These are phyloP conservation scores for Nitzschia sp. DNA, from an alignment of 108 stramenopile genomes.

Conservation along the genomic window DNA sequence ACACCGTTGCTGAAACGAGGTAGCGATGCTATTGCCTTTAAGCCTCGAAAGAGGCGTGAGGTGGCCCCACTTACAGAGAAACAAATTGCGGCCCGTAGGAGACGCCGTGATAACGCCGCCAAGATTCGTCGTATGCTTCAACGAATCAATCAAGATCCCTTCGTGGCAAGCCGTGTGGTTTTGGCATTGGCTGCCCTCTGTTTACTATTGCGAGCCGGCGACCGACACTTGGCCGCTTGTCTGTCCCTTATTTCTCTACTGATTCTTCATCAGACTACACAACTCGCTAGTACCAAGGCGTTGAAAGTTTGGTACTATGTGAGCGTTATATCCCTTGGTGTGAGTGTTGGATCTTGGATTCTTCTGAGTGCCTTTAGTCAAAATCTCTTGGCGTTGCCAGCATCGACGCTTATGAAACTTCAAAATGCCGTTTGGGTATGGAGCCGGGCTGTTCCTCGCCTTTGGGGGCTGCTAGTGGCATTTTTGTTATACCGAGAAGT, in stretches of 20 bases:
- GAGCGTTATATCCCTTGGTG: not conserved
- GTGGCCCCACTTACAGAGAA: not conserved
- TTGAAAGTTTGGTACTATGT: constrained; percentile 11
- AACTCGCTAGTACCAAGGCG: not conserved
- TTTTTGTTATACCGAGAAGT: constrained; percentile 2
- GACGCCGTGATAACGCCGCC: not conserved
- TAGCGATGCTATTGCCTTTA: not conserved
- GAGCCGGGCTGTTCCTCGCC: constrained; percentile 6
- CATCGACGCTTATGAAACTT: not conserved
- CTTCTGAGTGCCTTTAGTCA: not conserved
- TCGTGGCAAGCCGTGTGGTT: constrained; percentile 7
- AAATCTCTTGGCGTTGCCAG: not conserved
- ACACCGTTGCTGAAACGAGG: not conserved
- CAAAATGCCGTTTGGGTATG: not conserved
- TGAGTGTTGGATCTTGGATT: constrained; percentile 4
- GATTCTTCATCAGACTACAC: constrained; percentile 14
- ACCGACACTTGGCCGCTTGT: not conserved
- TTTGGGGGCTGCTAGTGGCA: constrained; percentile 6
- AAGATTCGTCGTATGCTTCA: not conserved
- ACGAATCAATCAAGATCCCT: constrained; percentile 14
- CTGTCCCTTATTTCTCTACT: not conserved
- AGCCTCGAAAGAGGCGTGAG: not conserved
- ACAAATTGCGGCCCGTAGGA: not conserved
- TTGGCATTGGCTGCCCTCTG: not conserved
- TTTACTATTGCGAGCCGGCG: not conserved